Evolutionary conservation across 805 yeast genomes (phyloP), one percentile per base, ranked within the genome.

Genomic region (Candida ipomoeae): DNA sequence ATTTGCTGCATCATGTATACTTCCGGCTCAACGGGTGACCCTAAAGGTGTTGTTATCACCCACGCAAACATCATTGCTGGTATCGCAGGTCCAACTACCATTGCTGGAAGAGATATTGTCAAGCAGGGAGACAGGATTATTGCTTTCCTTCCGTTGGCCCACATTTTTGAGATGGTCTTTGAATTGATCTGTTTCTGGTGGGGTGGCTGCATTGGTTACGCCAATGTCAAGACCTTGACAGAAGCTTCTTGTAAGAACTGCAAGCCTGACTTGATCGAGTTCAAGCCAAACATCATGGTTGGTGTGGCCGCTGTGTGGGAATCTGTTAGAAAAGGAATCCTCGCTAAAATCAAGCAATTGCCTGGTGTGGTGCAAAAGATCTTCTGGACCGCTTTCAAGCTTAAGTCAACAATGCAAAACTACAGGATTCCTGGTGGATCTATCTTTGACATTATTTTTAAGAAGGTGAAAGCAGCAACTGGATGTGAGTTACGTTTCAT

Each of bases 291-390:
- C 5, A 71, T 91, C 59, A 87, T 94, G 96, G 97, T 90, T 57
- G 99, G 97, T 69, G 99, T 94, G 50, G 97, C 97, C 15, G 96
- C 98, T 4, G 97, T 94, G 48, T 94, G 97, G 96, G 99, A 94
- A 75, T 79, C 86, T 36, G 89, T 94, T 54, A 86, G 91, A 69
- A 94, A 94, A 76, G 99, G 99, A 52, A 86, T 94, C 52, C 54
- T 89, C 51, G 80, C 80, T 49, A 90, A 91, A 72, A 80, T 94
- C 57, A 74, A 77, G 57, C 79, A 82, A 61, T 76, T 77, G 61
- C 86, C 96, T 15, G 61, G 81, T 14, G 59, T 84, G 21, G 77
- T 80, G 32, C 96, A 89, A 71, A 87, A 81, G 66, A 63, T 92
- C 41, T 94, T 94, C 67, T 94, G 99, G 98, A 77, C 82, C 29